Conservation (phyloP, 2,329 filamentous ascomycete genomes). For the Orbilia javanica region DNA sequence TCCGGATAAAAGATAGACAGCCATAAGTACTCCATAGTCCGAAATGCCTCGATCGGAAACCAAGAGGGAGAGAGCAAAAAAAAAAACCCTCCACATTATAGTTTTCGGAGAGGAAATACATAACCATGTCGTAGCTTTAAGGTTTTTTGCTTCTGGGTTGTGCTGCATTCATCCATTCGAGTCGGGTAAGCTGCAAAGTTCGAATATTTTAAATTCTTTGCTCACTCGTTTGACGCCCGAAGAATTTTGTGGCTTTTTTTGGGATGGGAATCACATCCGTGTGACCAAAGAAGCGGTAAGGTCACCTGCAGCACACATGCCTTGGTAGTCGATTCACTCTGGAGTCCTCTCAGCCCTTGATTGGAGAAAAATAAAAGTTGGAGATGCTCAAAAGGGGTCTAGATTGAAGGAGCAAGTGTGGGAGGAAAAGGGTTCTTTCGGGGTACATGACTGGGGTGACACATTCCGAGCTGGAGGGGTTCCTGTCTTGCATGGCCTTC, state of each 20-base stretch:
- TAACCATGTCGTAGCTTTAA: constrained; percentile 23
- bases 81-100: not conserved
- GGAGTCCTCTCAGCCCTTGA: constrained; percentile 24
- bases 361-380: constrained; percentile 20
- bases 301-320: constrained; percentile 16
- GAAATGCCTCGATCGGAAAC: constrained; percentile 8
- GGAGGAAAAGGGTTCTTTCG: constrained; percentile 20
- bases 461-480: not conserved
- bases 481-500: not conserved
- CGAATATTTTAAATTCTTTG: not conserved
- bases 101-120: not conserved
- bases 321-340: not conserved
- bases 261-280: constrained; percentile 15
- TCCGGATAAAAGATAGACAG: constrained; percentile 17
- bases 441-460: constrained; percentile 5
- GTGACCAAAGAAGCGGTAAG: constrained; percentile 22
- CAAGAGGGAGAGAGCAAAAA: no score
- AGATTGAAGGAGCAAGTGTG: constrained; percentile 3
- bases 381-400: constrained; percentile 32
- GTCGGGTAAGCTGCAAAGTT: constrained; percentile 2
- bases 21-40: not conserved
- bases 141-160: constrained; percentile 12
- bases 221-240: constrained; percentile 28
- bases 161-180: constrained; percentile 17
- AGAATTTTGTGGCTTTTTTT: constrained; percentile 19